phyloP scores from a whole-genome alignment of 2,329 filamentous ascomycete genomes.

The Xylariaceae sp. region DNA sequence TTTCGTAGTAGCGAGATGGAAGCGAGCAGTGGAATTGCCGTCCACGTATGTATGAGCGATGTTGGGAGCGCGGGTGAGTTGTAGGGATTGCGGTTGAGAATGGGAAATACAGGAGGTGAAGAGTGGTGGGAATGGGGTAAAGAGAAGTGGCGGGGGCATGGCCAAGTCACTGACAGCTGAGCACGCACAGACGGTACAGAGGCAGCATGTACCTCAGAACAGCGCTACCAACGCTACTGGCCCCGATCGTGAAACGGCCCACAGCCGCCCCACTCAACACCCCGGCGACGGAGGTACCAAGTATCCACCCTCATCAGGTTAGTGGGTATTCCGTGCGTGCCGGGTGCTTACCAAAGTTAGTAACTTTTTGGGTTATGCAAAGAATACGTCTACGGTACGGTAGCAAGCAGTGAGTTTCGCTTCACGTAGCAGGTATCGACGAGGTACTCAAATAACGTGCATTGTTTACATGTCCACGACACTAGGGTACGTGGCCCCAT shows the following conservation, averaged over 20 bases:
- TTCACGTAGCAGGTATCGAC: background rate
- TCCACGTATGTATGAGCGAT: background rate
- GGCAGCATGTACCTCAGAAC: background rate
- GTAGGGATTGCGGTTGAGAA: slow-evolving; percentile 16
- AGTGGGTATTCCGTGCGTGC: background rate
- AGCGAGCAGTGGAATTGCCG: background rate
- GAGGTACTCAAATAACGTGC: background rate
- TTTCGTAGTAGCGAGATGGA: background rate
- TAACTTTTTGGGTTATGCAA: background rate
- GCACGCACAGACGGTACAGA: slow-evolving; percentile 4
- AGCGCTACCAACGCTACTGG: background rate
- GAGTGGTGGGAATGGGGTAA: slow-evolving; percentile 16
- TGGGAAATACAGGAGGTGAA: slow-evolving; percentile 14
- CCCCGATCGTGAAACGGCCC: background rate
- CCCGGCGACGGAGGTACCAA: background rate
- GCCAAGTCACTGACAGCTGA: slow-evolving; percentile 20
- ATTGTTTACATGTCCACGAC: background rate
- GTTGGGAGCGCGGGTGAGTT: slow-evolving; percentile 15
- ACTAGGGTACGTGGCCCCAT: background rate
- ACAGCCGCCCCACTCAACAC: background rate
- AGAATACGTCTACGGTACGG: background rate
- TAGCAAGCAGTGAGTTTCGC: background rate
- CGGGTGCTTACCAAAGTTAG: background rate
- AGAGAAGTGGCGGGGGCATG: slow-evolving; percentile 24
- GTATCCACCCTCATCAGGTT: background rate